A percentile compares a stretch with the other conserved stretches of the same genome.
phyloP scores from a whole-genome alignment of 2,329 filamentous ascomycete species.

The Rhinocladiella mackenziei region DNA sequence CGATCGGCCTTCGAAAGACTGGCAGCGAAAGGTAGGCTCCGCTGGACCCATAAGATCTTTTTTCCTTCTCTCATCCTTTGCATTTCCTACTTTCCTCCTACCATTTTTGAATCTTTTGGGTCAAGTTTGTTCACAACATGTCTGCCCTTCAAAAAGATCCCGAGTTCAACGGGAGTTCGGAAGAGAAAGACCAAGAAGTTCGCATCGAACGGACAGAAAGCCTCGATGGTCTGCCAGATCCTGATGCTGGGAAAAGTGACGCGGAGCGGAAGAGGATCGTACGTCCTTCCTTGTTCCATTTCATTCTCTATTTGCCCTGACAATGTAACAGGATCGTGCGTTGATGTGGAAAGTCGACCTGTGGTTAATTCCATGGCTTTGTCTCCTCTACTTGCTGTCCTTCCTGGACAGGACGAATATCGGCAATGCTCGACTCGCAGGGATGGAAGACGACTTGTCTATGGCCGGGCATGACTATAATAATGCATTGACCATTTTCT shows the following conservation, averaged over 20 bases:
- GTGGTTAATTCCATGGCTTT: slow-evolving; percentile 25
- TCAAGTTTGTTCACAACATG: too few relatives aligned
- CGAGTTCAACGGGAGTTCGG: too few relatives aligned
- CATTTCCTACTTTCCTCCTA: too few relatives aligned
- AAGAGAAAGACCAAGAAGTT: slow-evolving; percentile 12
- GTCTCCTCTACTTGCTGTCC: slow-evolving; percentile 32
- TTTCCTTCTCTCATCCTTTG: too few relatives aligned
- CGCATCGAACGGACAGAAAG: slow-evolving; percentile 13
- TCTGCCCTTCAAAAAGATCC: too few relatives aligned
- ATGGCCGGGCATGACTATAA: slow-evolving; percentile 28
- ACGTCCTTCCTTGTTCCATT: slow-evolving; percentile 30
- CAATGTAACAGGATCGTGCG: slow-evolving; percentile 36
- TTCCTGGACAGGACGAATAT: slow-evolving; percentile 38
- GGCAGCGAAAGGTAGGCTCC: too few relatives aligned
- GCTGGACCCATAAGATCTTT: too few relatives aligned
- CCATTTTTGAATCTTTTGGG: too few relatives aligned
- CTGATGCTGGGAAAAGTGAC: slow-evolving; percentile 60
- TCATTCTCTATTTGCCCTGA: not conserved
- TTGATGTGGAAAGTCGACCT: slow-evolving; percentile 35
- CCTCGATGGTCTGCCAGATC: slow-evolving; percentile 41
- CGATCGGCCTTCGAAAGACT: too few relatives aligned
- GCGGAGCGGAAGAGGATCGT: slow-evolving; percentile 61
- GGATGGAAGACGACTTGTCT: slow-evolving; percentile 30
- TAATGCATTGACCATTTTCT: slow-evolving; percentile 63
- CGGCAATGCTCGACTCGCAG: slow-evolving; percentile 36